Conservation (phyloP, 2,329 filamentous ascomycete species). For the Hymenoscyphus fructigenus region DNA sequence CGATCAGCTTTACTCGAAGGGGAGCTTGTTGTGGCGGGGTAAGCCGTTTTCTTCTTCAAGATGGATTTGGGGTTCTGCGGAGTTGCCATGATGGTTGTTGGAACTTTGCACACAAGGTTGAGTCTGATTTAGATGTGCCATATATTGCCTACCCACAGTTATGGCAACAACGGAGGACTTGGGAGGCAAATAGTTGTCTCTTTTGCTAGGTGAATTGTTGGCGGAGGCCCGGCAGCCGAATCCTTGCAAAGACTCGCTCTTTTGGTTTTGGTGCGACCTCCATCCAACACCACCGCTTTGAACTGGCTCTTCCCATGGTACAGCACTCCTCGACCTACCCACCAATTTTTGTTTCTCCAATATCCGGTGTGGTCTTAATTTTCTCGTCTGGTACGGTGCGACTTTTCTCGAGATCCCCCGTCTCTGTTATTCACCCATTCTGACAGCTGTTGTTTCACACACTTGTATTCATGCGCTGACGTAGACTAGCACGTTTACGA, state of each 20-base stretch:
- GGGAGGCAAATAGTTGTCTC: background rate
- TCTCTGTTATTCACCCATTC: constrained; percentile 21
- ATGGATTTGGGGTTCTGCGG: constrained; percentile 50
- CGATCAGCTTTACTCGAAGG: constrained; percentile 42
- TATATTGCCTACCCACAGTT: background rate
- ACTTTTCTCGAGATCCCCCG: constrained; percentile 13
- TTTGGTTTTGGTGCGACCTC: background rate
- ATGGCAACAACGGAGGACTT: background rate
- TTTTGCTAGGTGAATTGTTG: background rate
- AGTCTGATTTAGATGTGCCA: background rate
- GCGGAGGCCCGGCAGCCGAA: background rate
- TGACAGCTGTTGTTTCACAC: constrained; percentile 21
- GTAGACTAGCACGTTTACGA: constrained; percentile 33
- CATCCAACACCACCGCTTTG: background rate
- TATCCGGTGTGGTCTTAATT: constrained; percentile 1
- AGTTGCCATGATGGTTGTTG: constrained; percentile 29
- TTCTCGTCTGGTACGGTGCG: constrained; percentile 23
- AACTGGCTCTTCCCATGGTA: background rate
- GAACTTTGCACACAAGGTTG: background rate
- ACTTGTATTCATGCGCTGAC: constrained; percentile 31
- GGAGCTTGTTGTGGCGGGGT: constrained; percentile 40
- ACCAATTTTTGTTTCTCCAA: background rate
- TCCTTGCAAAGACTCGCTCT: background rate
- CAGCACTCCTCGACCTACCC: background rate
- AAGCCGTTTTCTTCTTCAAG: constrained; percentile 56